Conservation (phyloP, 495 filamentous ascomycete species). For the Neurospora sp. region DNA sequence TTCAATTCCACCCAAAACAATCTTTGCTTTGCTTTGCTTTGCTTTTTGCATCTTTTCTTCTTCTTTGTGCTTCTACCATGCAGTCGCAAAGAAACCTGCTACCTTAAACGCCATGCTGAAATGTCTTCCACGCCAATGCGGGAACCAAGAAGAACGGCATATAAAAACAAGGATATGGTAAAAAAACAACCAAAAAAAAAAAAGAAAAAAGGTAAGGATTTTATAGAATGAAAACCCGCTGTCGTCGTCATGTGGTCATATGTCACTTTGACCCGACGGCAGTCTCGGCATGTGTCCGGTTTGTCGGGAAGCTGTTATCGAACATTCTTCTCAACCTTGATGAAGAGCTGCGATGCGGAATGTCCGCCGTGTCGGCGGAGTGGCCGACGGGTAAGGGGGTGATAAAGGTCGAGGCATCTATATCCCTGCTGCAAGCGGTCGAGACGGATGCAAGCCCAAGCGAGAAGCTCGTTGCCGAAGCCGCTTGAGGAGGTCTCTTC, state of each 20-base stretch:
- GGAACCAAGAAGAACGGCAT: neutral
- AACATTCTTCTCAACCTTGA: slow-evolving; percentile 44
- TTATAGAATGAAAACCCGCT: neutral
- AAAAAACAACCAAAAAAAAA: no score
- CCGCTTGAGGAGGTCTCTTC: slow-evolving; percentile 50
- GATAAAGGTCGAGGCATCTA: slow-evolving; percentile 60
- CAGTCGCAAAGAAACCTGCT: neutral
- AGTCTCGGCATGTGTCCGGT: neutral
- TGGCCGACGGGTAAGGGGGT: slow-evolving; percentile 29
- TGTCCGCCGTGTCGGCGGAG: slow-evolving; percentile 35
- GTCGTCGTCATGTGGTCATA: neutral
- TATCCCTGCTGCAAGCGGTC: slow-evolving; percentile 71
- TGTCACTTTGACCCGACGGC: neutral
- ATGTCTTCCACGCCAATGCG: neutral
- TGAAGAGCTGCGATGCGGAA: slow-evolving; percentile 56
- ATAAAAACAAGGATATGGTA: neutral
- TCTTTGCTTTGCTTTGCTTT: neutral
- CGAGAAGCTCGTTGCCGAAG: slow-evolving; percentile 52
- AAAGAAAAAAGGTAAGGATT: neutral
- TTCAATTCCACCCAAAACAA: neutral
- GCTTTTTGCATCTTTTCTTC: neutral
- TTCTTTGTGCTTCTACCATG: neutral
- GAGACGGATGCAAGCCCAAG: slow-evolving; percentile 83
- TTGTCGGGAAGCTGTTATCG: slow-evolving; percentile 6
- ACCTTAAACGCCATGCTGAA: neutral